phyloP scores from a whole-genome alignment of 2,329 filamentous ascomycete genomes.

The Colletotrichum neosansevieriae region DNA sequence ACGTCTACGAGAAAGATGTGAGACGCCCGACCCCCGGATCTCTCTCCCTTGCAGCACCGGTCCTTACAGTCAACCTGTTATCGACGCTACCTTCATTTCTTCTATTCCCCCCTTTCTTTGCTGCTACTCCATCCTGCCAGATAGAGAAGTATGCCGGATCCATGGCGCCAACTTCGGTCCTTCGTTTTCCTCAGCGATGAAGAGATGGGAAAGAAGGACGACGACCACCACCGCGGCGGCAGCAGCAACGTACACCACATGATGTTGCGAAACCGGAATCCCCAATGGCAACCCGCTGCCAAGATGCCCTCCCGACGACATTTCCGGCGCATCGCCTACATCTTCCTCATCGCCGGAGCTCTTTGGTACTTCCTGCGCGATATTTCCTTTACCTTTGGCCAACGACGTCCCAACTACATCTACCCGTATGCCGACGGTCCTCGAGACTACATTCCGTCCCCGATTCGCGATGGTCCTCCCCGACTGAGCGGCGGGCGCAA shows the following conservation, averaged over 20 bases:
- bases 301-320: conserved; percentile 63
- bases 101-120: conserved; percentile 1
- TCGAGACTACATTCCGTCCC: conserved; percentile 21
- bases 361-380: conserved; percentile 75
- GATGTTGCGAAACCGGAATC: conserved; percentile 44
- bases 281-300: conserved; percentile 56
- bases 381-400: conserved; percentile 60
- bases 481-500: conserved; percentile 11
- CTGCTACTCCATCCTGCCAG: conserved; percentile 13
- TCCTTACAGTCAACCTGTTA: conserved; percentile 14
- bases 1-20: conserved; percentile 36
- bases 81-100: conserved; percentile 28
- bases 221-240: conserved; percentile 59
- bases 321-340: conserved; percentile 64
- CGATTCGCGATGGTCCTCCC: conserved; percentile 25
- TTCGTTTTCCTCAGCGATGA: conserved; percentile 64
- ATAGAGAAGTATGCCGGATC: conserved; percentile 51
- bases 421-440: conserved; percentile 46
- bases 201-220: conserved; percentile 71
- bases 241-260: conserved; percentile 25
- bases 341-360: conserved; percentile 61
- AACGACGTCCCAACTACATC: conserved; percentile 52
- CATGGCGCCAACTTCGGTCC: conserved; percentile 48
- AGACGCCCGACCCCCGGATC: conserved; percentile 34
- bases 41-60: conserved; percentile 15